Base-by-base conservation (phyloP, 2,329 filamentous ascomycete genomes). In the Alternaria burnsii region DNA sequence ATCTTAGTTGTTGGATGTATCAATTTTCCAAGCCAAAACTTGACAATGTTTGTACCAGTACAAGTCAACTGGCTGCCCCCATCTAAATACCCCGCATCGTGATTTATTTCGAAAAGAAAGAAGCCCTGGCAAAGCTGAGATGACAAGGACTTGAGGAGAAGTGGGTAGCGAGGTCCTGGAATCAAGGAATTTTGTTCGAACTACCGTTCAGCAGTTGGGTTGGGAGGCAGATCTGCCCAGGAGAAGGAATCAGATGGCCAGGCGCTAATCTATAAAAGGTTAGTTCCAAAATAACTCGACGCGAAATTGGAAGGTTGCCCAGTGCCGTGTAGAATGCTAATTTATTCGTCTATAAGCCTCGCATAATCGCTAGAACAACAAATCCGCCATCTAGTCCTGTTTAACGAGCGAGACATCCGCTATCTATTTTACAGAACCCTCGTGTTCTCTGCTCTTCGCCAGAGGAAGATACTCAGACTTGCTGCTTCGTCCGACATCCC, bases 321-420 rank as follows among this genome's bases (percentile, higher is more conserved):
- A 32, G 18, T 22, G n/a, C 11, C n/a, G 24, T 30, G 42, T 11
- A 47, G 44, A 18, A 10, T 22, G 44, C 18, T 20, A 11, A 47
- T 32, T 9, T 16, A 10, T 48, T 34, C 12, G 22, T 36, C 30
- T 36, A 48, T 36, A 42, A 28, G 18, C 16, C 30, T 24, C 9
- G 5, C 24, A 50, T n/a, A 20, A 36, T 3, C 22, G 20, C 46
- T 24, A 11, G 3, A n/a, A 28, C 28, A 18, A 50, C 9, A 8
- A 5, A 11, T 4, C 3, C 14, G 5, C 8, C 14, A 12, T 46
- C 52, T 51, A 67, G 8, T 62, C 60, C 28, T 46, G 60, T 42
- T 66, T 65, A 11, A 69, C 58, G 40, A 67, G 43, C 8, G 53
- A 61, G 4, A 66, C 59, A 48, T n/a, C 26, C n/a, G n/a, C 43